Conservation (phyloP, 768 basidiomycete genomes). For the Rhizopogon vesiculosus region DNA sequence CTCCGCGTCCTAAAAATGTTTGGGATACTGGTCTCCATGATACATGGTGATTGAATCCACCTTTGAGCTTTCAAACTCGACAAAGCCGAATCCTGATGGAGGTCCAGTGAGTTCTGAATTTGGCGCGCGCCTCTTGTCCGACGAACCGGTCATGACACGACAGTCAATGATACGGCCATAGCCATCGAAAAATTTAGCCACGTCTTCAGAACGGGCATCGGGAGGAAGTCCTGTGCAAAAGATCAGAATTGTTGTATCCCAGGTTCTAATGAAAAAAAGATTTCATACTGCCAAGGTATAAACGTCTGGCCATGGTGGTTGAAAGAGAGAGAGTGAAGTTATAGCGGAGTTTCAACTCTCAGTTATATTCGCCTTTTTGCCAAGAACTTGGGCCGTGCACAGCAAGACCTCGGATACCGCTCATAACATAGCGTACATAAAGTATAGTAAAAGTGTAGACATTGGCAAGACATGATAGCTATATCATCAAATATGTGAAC, state of each 20-base stretch:
- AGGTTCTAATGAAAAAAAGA: slow-evolving; percentile 4
- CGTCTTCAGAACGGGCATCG: slow-evolving; percentile 80
- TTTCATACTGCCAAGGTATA: slow-evolving; percentile 78
- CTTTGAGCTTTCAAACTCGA: slow-evolving; percentile 89
- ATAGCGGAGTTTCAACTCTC: slow-evolving; percentile 27
- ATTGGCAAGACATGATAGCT: background rate
- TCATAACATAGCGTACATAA: slow-evolving; percentile 3
- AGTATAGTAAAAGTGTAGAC: slow-evolving; percentile 1
- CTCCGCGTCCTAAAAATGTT: slow-evolving; percentile 74
- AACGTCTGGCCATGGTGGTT: slow-evolving; percentile 70
- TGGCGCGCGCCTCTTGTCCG: slow-evolving; percentile 9
- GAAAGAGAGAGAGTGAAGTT: slow-evolving; percentile 23
- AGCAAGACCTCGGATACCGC: slow-evolving; percentile 16
- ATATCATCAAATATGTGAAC: background rate
- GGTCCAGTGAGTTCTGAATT: slow-evolving; percentile 17
- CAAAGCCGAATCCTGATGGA: slow-evolving; percentile 82
- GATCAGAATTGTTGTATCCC: background rate
- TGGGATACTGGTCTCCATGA: slow-evolving; percentile 5
- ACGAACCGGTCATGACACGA: slow-evolving; percentile 89
- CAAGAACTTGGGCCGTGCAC: slow-evolving; percentile 28
- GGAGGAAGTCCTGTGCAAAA: slow-evolving; percentile 63
- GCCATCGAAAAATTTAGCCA: slow-evolving; percentile 85
- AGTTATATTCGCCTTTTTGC: background rate
- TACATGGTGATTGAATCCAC: slow-evolving; percentile 27
- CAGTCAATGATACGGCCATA: slow-evolving; percentile 88